Evolutionary conservation across 2,329 filamentous ascomycete genomes (phyloP), one percentile per base, ranked within the genome.

Genomic region (Tolypocladium inflatum): DNA sequence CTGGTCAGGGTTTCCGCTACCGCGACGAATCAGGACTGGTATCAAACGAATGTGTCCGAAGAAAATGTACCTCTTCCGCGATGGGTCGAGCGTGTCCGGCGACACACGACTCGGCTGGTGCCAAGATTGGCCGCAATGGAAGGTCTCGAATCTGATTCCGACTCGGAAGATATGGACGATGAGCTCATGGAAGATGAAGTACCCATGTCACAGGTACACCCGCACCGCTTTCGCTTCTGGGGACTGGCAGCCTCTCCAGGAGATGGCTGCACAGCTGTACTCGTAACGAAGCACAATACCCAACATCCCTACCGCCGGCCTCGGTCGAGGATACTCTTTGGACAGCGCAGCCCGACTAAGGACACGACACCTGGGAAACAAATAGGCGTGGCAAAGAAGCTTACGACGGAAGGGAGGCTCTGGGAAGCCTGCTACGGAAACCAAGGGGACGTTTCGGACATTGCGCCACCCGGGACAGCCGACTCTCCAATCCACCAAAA

Each of bases 391-490:
- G 19, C 41, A 26, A 42, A 19, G 38, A 19, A 21, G 52, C 67
- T 80, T 23, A 80, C 79, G n/a, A 82, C 81, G 2, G 82, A 85
- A 66, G 82, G 76, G 0, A 70, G 71, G 42, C 72, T 80, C 51
- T 84, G 81, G 76, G 78, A 84, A 60, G 82, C 79, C 76, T 81
- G 84, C 77, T 84, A 85, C 63, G 81, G 80, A 21, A 70, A 71
- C n/a, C 79, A 78, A 0, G 70, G 73, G 0, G 71, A 74, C 2
- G 76, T 82, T 3, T 71, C 75, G 0, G 79, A 77, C 4, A 71
- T 76, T 26, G 23, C 55, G 69, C 70, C 19, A 55, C 63, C 8
- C 59, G 64, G 66, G 48, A 61, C 55, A 39, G 62, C 56, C 2
- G 33, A 51, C 4, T 59, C 55, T 35, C 0, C 59, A 33, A 55